phyloP scores from a whole-genome alignment of 2,329 filamentous ascomycete genomes.

The Epichloe bromicola region DNA sequence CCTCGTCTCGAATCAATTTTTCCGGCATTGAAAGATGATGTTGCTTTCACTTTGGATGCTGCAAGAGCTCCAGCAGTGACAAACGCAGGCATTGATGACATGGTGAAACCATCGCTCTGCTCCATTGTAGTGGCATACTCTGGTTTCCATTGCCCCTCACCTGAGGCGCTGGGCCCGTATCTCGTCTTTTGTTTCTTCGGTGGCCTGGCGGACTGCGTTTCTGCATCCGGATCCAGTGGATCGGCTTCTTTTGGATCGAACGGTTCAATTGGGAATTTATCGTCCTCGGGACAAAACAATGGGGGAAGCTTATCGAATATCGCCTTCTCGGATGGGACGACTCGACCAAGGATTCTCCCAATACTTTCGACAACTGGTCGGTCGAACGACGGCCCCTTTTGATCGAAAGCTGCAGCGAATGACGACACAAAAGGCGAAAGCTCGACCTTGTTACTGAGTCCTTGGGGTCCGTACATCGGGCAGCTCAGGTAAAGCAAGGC shows the following conservation, averaged over 20 bases:
- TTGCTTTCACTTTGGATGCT: conserved; percentile 10
- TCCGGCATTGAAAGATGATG: conserved; percentile 2
- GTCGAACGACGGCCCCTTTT: conserved; percentile 58
- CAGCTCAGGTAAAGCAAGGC: conserved; percentile 75
- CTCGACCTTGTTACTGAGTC: conserved; percentile 42
- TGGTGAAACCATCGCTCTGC: conserved; percentile 42
- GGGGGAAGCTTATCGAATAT: conserved; percentile 42
- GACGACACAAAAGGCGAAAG: conserved; percentile 61
- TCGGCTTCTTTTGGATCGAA: conserved; percentile 23
- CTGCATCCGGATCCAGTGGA: conserved; percentile 9
- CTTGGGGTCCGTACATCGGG: conserved; percentile 53
- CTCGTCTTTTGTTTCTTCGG: conserved; percentile 18
- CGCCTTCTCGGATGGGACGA: conserved; percentile 40
- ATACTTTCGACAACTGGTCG: conserved; percentile 49
- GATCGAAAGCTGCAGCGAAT: conserved; percentile 29
- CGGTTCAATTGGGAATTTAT: conserved; percentile 54
- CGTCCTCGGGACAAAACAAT: conserved; percentile 50
- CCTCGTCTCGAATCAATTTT: conserved; percentile 9
- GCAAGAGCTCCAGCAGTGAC: conserved; percentile 43
- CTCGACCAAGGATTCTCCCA: conserved; percentile 56
- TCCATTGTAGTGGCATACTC: conserved; percentile 51
- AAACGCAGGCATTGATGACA: conserved; percentile 44
- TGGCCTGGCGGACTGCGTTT: conserved; percentile 11
- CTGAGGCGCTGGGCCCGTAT: conserved; percentile 7
- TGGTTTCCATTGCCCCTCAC: conserved; percentile 25